Base-by-base conservation (phyloP, 2,329 filamentous ascomycete genomes). In the Aspergillus arachidicola region DNA sequence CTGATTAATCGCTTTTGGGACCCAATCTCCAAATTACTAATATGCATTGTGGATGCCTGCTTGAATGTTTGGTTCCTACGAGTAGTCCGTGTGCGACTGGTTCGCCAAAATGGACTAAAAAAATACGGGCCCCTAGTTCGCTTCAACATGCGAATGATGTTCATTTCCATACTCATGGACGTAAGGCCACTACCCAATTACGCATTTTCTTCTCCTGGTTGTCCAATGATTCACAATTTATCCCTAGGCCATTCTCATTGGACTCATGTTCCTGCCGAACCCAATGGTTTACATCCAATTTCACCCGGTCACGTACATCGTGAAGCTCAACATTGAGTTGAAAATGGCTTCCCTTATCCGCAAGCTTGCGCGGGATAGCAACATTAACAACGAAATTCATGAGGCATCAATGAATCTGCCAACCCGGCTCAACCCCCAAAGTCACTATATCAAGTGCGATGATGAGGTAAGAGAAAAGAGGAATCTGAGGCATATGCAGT, bases 311-410 rank as follows among this genome's bases (percentile, higher is more conserved):
- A 53, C 50, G 2, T 53, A 53, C 19, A n/a, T 53, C 5, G 50
- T 53, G 50, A 53, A 53, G 50, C 50, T 53, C 7, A 53, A 53
- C 30, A 53, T 53, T 12, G 50, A 53, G 30, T n/a, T 53, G 50
- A 34, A n/a, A 34, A 53, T 53, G 50, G 50, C 50, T 11, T 53
- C 50, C 3, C 50, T 53, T 9, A 53, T 53, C 30, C 50, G 50
- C 50, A 53, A 30, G 28, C 28, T 53, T 19, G 16, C 50, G 2
- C 30, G 16, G 50, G 50, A 53, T 1, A 34, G 30, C 19, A 53
- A 48, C 45, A 14, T 41, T 9, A 48, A 14, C 45, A 48, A 19
- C 12, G 45, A 48, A 28, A 48, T 48, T 12, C 45, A 53, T 14
- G 50, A 53, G 30, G 30, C 50, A 12, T 2, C 16, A 12, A 34